Evolutionary conservation across 2,329 filamentous ascomycete species (phyloP).

Genomic region (Trichoderma oligosporum): DNA sequence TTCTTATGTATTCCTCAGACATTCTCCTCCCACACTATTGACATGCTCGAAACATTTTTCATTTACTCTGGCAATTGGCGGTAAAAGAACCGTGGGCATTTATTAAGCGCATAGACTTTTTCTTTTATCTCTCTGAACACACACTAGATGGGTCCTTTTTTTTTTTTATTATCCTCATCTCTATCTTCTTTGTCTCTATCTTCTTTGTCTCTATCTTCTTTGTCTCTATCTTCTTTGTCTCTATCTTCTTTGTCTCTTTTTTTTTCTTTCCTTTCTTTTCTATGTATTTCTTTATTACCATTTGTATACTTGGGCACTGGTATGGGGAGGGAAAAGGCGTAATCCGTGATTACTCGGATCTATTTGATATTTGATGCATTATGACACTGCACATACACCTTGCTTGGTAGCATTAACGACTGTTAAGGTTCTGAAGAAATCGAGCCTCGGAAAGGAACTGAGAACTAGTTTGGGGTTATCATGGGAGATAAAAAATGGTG

Average conservation of each 20-base stretch:
- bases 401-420: not conserved
- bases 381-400: conserved; percentile 5
- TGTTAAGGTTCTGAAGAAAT: not conserved
- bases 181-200: too few species aligned
- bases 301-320: not conserved
- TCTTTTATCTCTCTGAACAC: too few species aligned
- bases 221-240: too few species aligned
- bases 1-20: not conserved
- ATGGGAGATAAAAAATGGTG: not conserved
- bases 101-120: not conserved
- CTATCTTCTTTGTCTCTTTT: conserved; percentile 13
- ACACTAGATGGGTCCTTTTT: not conserved
- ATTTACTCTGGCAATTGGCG: conserved; percentile 2
- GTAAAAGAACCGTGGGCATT: not conserved
- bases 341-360: not conserved
- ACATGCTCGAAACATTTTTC: not conserved
- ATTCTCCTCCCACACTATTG: too few species aligned
- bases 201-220: not conserved
- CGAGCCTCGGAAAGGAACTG: not conserved
- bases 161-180: not conserved
- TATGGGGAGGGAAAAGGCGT: not conserved
- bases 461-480: not conserved
- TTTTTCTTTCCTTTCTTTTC: not conserved
- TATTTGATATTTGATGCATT: conserved; percentile 3
- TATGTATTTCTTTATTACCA: not conserved